Percentiles rank a stretch among this genome's conserved stretches.
These are phyloP conservation scores for Sporisorium graminicola DNA, from an alignment of 1,284 basidiomycete genomes.

Conservation along the genomic window DNA sequence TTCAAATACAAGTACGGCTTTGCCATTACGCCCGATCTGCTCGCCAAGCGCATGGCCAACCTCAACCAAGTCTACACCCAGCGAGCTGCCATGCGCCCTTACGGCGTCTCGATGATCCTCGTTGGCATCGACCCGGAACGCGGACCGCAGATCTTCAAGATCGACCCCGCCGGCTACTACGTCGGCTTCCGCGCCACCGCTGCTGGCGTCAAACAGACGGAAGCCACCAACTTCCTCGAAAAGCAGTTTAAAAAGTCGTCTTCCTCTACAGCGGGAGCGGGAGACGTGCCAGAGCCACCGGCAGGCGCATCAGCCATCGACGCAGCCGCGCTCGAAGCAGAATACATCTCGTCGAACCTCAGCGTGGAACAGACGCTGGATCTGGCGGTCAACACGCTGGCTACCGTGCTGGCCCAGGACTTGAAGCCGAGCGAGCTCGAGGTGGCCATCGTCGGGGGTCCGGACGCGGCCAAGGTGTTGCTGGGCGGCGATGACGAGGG, in stretches of 20 bases:
- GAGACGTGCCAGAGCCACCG: not conserved
- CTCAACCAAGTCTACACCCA: constrained; percentile 99
- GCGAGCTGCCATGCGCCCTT: constrained; percentile 94
- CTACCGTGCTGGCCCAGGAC: constrained; percentile 91
- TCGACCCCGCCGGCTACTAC: constrained; percentile 98
- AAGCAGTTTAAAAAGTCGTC: constrained; percentile 94
- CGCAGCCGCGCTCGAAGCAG: constrained; percentile 56
- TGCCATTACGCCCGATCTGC: constrained; percentile 94
- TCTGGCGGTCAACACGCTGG: constrained; percentile 95
- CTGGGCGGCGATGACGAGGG: constrained; percentile 16
- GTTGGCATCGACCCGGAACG: constrained; percentile 91
- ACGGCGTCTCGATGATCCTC: constrained; percentile 96
- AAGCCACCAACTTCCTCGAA: constrained; percentile 95
- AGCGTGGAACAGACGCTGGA: constrained; percentile 71
- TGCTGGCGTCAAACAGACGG: constrained; percentile 96
- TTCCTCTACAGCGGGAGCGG: constrained; percentile 3
- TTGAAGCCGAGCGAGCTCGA: constrained; percentile 80
- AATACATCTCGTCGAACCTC: constrained; percentile 48
- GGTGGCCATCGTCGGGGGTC: constrained; percentile 71
- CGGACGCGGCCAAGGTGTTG: constrained; percentile 30
- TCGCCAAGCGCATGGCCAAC: constrained; percentile 94
- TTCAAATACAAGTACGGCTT: constrained; percentile 97
- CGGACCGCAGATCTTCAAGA: constrained; percentile 92
- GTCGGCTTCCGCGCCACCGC: constrained; percentile 98
- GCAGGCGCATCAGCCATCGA: constrained; percentile 42